Evolutionary conservation across 2,329 filamentous ascomycete species (phyloP), one percentile per base, ranked within the genome.

Genomic region (Amauroascus niger): DNA sequence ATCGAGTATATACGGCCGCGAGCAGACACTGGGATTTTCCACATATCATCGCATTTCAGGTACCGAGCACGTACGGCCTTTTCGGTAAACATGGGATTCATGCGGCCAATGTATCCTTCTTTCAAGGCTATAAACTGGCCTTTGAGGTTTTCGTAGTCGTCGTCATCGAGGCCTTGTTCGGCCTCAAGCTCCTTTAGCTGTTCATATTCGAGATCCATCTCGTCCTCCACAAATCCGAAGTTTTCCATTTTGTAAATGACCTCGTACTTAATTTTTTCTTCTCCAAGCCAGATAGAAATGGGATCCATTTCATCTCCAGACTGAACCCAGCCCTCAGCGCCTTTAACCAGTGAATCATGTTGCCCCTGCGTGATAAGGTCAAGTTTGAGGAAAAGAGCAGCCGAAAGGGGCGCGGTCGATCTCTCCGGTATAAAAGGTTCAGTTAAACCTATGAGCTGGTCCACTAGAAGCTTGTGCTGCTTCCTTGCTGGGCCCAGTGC

Each of bases 1-100:
- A 79, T 71, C 41, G 79, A 77, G 66, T 90, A 94, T 0, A 91
- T 72, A 0, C 75, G 71, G 0, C 83, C 83, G 5, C 88, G 80
- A 16, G 76, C 66, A 2, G 69, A 65, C 0, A 68, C 60, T 0
- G 76, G 74, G 9, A 91, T 78, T 0, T 76, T 72, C 68, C 80
- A 87, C 14, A 91, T 66, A 59, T 90, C 76, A 0, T 72, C 48
- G 32, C 71, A 60, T 49, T 70, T 62, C 6, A 69, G 55, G 28
- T 69, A 62, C 43, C 50, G 55, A 3, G 59, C 51, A 6, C 65
- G 66, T 54, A 72, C 70, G 9, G 67, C 65, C 33, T 71, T 67
- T 54, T 68, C 65, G 2, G 54, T 57, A 45, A 59, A 11, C 6
- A 55, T 55, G 8, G 45, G 24, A 3, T 26, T 48, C 1, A 49